A percentile compares a stretch with the other conserved stretches of the same genome.
phyloP scores from a whole-genome alignment of 495 filamentous ascomycete species.

The Penicillium antarcticum region DNA sequence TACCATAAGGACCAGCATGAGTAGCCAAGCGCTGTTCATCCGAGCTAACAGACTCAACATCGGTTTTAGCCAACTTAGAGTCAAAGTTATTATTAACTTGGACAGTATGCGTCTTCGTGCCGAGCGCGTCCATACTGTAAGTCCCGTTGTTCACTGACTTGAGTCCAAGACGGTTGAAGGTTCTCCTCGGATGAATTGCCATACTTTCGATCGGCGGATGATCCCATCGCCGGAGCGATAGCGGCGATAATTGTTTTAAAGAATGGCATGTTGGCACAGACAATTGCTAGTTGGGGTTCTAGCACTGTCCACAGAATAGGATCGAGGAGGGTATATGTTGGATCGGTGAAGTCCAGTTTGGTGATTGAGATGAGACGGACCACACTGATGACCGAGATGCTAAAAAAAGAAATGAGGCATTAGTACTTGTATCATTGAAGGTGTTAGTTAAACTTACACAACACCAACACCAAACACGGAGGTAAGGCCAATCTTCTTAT shows the following conservation, averaged over 20 bases:
- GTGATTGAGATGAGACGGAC: conserved; percentile 13
- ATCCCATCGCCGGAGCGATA: conserved; percentile 4
- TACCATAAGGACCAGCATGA: conserved; percentile 1
- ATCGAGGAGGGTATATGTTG: conserved; percentile 12
- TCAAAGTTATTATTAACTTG: background rate
- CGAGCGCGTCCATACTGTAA: background rate
- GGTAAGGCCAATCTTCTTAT: conserved; percentile 2
- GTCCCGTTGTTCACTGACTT: background rate
- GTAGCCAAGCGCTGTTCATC: background rate
- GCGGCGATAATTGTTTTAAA: conserved; percentile 4
- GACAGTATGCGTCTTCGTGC: background rate
- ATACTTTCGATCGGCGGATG: background rate
- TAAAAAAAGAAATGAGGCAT: background rate
- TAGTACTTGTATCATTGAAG: no score
- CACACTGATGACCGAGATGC: conserved; percentile 18
- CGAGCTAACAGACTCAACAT: no score
- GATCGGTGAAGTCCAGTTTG: conserved; percentile 13
- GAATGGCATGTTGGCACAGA: conserved; percentile 12
- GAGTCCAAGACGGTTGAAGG: no score
- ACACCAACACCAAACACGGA: conserved; percentile 4
- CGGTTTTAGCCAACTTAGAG: no score
- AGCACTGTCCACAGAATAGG: conserved; percentile 15
- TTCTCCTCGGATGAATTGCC: background rate
- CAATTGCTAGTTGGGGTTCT: conserved; percentile 15
- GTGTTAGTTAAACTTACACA: background rate